Percentiles rank a stretch among this genome's conserved stretches.
Evolutionary conservation across 192 early-diverging fungal genomes (phyloP).

Genomic region (Dissophora ornata): DNA sequence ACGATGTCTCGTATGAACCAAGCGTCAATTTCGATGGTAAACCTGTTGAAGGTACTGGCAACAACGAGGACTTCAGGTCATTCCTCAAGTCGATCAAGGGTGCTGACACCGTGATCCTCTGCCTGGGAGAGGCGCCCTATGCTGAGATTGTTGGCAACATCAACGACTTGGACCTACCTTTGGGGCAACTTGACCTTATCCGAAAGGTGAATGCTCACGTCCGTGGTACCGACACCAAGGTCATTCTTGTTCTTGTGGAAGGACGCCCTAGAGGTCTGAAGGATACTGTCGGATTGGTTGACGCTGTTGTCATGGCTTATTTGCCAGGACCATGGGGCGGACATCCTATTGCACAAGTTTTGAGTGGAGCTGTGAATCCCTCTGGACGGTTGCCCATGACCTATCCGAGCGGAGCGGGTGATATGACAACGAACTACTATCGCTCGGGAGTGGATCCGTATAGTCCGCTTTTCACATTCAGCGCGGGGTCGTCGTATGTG

Average conservation of each 20-base stretch:
- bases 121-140: constrained; percentile 69
- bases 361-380: constrained; percentile 68
- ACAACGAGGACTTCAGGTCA: constrained; percentile 22
- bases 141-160: constrained; percentile 70
- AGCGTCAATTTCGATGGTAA: constrained; percentile 64
- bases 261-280: constrained; percentile 67
- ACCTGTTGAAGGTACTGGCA: background rate
- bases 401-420: constrained; percentile 62
- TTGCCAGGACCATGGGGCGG: constrained; percentile 71
- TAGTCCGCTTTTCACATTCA: constrained; percentile 67
- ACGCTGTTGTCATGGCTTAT: constrained; percentile 62
- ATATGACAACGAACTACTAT: constrained; percentile 54
- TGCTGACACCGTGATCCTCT: constrained; percentile 66
- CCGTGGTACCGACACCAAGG: constrained; percentile 24
- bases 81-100: constrained; percentile 33
- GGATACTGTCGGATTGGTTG: constrained; percentile 50
- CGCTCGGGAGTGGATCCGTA: constrained; percentile 53
- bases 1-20: constrained; percentile 30
- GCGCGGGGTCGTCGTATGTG: constrained; percentile 66
- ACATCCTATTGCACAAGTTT: constrained; percentile 64
- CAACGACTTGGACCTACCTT: constrained; percentile 55
- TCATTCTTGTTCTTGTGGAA: constrained; percentile 63
- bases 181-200: constrained; percentile 61
- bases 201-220: constrained; percentile 40
- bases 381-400: constrained; percentile 69